phyloP scores from a whole-genome alignment of 257 asterid genomes.

The Linaria vulgaris region DNA sequence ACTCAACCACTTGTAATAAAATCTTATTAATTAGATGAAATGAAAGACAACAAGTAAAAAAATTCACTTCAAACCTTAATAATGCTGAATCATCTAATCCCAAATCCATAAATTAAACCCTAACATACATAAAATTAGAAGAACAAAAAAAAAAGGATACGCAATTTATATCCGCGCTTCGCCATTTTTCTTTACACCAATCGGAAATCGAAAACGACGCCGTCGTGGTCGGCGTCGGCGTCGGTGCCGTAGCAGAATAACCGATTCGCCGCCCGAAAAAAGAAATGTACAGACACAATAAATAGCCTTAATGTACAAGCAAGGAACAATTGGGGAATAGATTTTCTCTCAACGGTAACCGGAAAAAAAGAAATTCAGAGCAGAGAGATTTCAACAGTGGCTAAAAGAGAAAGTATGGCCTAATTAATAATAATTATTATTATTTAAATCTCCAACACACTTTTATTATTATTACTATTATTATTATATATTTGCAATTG shows the following conservation, averaged over 20 bases:
- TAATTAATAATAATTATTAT: constrained; percentile 21
- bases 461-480: too few relatives aligned
- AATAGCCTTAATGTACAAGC: too few relatives aligned
- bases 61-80: constrained; percentile 12
- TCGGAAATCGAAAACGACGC: constrained; percentile 27
- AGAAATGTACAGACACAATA: too few relatives aligned
- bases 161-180: constrained; percentile 91
- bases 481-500: too few relatives aligned
- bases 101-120: constrained; percentile 30
- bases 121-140: constrained; percentile 16
- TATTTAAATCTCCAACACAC: constrained; percentile 23
- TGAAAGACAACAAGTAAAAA: background rate
- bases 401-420: constrained; percentile 31
- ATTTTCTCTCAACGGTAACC: constrained; percentile 35
- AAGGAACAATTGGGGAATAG: too few relatives aligned
- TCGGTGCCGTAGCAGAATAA: constrained; percentile 22
- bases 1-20: background rate
- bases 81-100: constrained; percentile 20
- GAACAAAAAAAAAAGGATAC: constrained; percentile 59
- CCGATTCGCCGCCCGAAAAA: constrained; percentile 5
- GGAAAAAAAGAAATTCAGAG: constrained; percentile 23
- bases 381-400: constrained; percentile 37
- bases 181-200: constrained; percentile 48
- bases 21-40: background rate
- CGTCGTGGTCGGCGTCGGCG: too few relatives aligned